Evolutionary conservation across 805 yeast species (phyloP), one percentile per base, ranked within the genome.

Genomic region (Kodamaea kakaduensis): DNA sequence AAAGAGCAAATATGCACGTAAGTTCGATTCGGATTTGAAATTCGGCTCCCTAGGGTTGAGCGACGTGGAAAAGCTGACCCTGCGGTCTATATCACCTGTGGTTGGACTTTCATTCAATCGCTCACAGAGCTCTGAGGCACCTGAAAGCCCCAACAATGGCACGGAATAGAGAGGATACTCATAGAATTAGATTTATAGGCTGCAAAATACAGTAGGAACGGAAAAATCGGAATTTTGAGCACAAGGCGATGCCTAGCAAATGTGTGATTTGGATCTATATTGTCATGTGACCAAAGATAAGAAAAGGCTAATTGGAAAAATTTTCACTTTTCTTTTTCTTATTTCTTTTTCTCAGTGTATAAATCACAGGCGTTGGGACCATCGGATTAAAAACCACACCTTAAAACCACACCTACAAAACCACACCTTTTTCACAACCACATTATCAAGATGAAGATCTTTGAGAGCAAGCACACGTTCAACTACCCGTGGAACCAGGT

Each of bases 401-500:
- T 5, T 14, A 6, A 6, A 6, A 6, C 25, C 25, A 12, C 25
- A n/a, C 25, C 25, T 23, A 23, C 25, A 23, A n/a, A n/a, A n/a
- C n/a, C n/a, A n/a, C n/a, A n/a, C n/a, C n/a, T n/a, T n/a, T n/a
- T n/a, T n/a, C 22, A 19, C 9, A 19, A 19, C 9, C 9, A 19
- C 17, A 25, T 12, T 9, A 25, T 9, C 10, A 33, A 8, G 4
- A 90, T 90, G 98, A 86, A 82, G 58, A 67, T 90, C 31, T 89
- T 87, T 55, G 77, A 76, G 26, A 73, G 84, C 25, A 59, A 69
- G 13, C 90, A 84, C 56, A 67, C 61, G 26, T 90, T 87, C 58
- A 66, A 77, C 37, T 89, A 93, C 53, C 77, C 94, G 0, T 90
- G 97, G 97, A 95, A 84, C 17, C 87, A 84, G 48, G 95, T 90